Conservation (phyloP, 495 filamentous ascomycete genomes). For the Durotheca rogersii region DNA sequence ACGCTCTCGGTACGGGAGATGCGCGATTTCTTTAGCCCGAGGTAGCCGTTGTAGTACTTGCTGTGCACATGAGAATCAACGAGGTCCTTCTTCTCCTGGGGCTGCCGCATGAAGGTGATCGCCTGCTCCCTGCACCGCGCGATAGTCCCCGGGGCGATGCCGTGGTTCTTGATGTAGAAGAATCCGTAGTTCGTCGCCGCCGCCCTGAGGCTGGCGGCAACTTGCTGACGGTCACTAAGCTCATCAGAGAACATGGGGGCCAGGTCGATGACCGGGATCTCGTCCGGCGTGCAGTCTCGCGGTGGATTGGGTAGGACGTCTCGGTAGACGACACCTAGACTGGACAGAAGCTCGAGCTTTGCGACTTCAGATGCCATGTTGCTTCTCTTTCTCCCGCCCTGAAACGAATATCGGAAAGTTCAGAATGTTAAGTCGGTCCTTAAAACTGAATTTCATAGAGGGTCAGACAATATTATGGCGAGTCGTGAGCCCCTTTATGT, state of each 20-base stretch:
- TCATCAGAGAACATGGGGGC: conserved; percentile 41
- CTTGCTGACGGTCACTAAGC: conserved; percentile 38
- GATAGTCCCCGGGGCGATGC: conserved; percentile 50
- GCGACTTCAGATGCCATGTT: conserved; percentile 30
- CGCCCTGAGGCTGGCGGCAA: conserved; percentile 43
- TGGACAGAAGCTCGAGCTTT: conserved; percentile 44
- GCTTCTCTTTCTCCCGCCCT: not conserved
- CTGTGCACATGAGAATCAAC: conserved; percentile 31
- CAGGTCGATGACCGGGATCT: conserved; percentile 59
- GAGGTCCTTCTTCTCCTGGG: conserved; percentile 45
- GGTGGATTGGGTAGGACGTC: conserved; percentile 40
- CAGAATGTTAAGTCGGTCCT: not conserved
- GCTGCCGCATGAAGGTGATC: conserved; percentile 50
- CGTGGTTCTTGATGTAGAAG: conserved; percentile 59
- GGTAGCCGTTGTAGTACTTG: conserved; percentile 37
- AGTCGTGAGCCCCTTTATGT: not conserved
- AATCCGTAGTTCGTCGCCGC: conserved; percentile 54
- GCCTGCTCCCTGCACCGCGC: conserved; percentile 44
- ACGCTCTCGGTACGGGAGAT: conserved; percentile 41
- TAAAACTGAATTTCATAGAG: not conserved
- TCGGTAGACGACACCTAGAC: conserved; percentile 43
- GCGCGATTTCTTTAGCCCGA: conserved; percentile 30
- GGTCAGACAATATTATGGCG: not conserved
- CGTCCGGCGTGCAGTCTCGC: conserved; percentile 48
- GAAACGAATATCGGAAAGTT: not conserved